Percentiles rank a stretch among this genome's conserved stretches.
These are phyloP conservation scores for Betula pendula DNA, from an alignment of 306 rosid genomes.

Conservation along the genomic window DNA sequence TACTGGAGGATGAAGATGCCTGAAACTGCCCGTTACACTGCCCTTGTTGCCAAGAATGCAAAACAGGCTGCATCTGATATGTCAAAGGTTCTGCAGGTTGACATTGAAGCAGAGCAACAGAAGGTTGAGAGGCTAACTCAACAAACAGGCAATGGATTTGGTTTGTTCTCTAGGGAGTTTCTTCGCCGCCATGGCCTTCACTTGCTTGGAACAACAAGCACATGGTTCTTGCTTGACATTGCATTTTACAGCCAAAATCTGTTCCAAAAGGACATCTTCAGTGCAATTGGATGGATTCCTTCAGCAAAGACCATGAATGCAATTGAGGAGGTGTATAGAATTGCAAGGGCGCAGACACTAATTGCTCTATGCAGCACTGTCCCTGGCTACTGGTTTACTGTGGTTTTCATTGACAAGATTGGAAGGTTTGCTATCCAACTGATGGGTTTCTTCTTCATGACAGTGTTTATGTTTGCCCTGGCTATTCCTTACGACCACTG, in stretches of 20 bases:
- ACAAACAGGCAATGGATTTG: slow-evolving; percentile 23
- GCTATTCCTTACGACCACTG: slow-evolving; percentile 78
- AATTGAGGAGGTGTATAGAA: slow-evolving; percentile 56
- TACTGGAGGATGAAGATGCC: slow-evolving; percentile 77
- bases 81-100: slow-evolving; percentile 66
- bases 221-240: slow-evolving; percentile 78
- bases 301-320: slow-evolving; percentile 64
- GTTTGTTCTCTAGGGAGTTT: slow-evolving; percentile 57
- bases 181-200: slow-evolving; percentile 59
- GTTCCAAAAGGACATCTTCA: slow-evolving; percentile 75
- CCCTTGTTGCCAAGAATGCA: slow-evolving; percentile 63
- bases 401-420: slow-evolving; percentile 60
- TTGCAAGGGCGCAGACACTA: slow-evolving; percentile 71
- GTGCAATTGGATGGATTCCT: slow-evolving; percentile 77
- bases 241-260: slow-evolving; percentile 75
- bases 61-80: slow-evolving; percentile 62
- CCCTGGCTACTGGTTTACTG: slow-evolving; percentile 82
- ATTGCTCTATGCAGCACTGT: slow-evolving; percentile 79
- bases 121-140: slow-evolving; percentile 1
- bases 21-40: slow-evolving; percentile 77
- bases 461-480: slow-evolving; percentile 70
- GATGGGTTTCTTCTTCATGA: slow-evolving; percentile 87
- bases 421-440: slow-evolving; percentile 72
- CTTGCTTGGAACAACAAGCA: slow-evolving; percentile 64
- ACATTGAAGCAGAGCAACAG: slow-evolving; percentile 42